Conservation (phyloP, 805 yeast genomes). For the Pichia gijzeniarum region DNA sequence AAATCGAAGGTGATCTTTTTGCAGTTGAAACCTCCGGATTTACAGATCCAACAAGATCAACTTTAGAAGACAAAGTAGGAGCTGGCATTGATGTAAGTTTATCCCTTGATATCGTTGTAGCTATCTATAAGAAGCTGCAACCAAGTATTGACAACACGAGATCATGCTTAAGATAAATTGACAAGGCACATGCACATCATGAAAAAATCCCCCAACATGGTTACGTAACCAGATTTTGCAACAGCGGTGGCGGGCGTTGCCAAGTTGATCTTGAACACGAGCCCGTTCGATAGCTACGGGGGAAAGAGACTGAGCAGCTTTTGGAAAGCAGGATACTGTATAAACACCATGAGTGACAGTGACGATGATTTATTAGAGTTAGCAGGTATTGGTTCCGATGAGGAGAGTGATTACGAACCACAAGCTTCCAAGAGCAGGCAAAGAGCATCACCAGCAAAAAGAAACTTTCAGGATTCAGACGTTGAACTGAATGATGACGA, state of each 20-base stretch:
- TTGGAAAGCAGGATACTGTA: too few species aligned
- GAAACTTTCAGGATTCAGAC: conserved; percentile 18
- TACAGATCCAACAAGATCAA: conserved; percentile 36
- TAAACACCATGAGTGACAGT: conserved; percentile 60
- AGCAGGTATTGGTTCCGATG: conserved; percentile 72
- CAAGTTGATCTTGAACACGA: too few species aligned
- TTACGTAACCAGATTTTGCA: too few species aligned
- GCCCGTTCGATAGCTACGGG: too few species aligned
- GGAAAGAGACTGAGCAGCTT: too few species aligned
- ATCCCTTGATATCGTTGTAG: background rate
- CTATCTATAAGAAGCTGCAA: too few species aligned
- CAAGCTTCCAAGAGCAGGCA: conserved; percentile 20
- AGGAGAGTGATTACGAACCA: conserved; percentile 34
- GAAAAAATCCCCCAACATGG: too few species aligned
- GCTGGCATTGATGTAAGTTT: background rate
- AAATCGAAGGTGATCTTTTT: conserved; percentile 84
- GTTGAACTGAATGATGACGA: conserved; percentile 26
- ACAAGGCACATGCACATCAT: too few species aligned
- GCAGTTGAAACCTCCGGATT: conserved; percentile 62
- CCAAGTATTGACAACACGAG: too few species aligned
- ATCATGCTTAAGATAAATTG: too few species aligned
- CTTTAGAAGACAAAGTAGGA: background rate
- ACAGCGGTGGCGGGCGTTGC: too few species aligned
- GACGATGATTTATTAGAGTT: conserved; percentile 87
- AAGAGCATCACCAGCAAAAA: conserved; percentile 14